Evolutionary conservation across 768 basidiomycete species (phyloP).

Genomic region (Naganishia vaughanmartiniae): DNA sequence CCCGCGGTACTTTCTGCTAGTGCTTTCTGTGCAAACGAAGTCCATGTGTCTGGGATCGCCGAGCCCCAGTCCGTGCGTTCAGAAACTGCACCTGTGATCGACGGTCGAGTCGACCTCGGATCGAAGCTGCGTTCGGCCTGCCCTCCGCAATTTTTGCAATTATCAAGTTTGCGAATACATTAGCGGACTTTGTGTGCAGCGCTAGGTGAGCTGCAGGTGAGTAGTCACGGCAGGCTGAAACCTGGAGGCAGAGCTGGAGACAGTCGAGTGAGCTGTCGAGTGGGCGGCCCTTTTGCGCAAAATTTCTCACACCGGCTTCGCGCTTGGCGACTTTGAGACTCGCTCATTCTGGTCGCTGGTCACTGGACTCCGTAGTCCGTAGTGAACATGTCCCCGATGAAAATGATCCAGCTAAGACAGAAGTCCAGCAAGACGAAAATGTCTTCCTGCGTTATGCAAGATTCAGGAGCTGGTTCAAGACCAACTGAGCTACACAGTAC

Average conservation of each 20-base stretch:
- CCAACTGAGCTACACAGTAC: no score
- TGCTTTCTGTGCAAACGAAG: neutral
- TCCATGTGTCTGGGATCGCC: neutral
- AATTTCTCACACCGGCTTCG: neutral
- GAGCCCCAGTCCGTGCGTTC: neutral
- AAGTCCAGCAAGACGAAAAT: neutral
- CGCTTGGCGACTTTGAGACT: neutral
- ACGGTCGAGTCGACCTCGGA: no score
- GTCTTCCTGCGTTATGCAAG: slow-evolving; percentile 1
- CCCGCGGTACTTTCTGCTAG: neutral
- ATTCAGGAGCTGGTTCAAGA: neutral
- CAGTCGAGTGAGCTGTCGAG: no score
- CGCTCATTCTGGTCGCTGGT: neutral
- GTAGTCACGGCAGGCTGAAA: neutral
- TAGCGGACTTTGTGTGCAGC: no score
- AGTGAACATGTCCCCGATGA: neutral
- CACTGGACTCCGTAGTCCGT: neutral
- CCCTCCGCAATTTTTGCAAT: no score
- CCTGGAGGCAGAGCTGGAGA: neutral
- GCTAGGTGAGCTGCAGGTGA: neutral
- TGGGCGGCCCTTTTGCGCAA: no score
- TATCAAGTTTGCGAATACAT: no score
- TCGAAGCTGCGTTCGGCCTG: no score
- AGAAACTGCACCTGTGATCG: neutral
- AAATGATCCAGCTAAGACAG: neutral